phyloP scores from a whole-genome alignment of 1,139 yeast species.

The Tardiomyces digboiensis region DNA sequence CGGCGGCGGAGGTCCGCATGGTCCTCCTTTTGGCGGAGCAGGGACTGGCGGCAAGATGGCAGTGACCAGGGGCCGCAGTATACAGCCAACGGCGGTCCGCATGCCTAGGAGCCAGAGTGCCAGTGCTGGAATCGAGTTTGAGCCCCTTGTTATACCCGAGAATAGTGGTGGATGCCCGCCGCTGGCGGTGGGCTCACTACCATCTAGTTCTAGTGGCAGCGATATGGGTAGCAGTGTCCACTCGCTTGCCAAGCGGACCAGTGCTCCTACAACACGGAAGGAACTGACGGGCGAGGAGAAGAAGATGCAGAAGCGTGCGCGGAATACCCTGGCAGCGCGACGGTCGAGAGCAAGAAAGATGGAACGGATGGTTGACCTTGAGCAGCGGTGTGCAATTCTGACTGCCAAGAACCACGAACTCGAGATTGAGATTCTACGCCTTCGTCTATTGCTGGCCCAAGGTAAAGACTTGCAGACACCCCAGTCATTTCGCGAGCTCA shows the following conservation, averaged over 20 bases:
- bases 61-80: neutral
- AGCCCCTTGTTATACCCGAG: neutral
- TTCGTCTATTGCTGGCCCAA: slow-evolving; percentile 8
- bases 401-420: slow-evolving; percentile 27
- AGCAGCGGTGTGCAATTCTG: slow-evolving; percentile 65
- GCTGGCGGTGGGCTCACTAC: neutral
- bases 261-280: neutral
- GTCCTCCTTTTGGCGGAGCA: neutral
- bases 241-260: neutral
- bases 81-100: neutral
- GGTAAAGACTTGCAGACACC: slow-evolving; percentile 3
- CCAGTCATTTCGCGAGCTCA: slow-evolving; percentile 4
- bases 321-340: slow-evolving; percentile 97
- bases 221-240: too few relatives aligned
- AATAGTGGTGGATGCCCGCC: neutral
- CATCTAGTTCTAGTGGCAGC: too few relatives aligned
- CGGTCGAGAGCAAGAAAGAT: slow-evolving; percentile 93
- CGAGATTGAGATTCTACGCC: slow-evolving; percentile 21
- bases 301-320: slow-evolving; percentile 59
- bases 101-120: neutral
- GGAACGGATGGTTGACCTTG: slow-evolving; percentile 87
- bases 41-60: neutral
- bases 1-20: neutral
- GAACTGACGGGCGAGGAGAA: slow-evolving; percentile 1
- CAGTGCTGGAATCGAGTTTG: neutral